Base-by-base conservation (phyloP, 257 asterid genomes). In the Ocimum tenuiflorum region DNA sequence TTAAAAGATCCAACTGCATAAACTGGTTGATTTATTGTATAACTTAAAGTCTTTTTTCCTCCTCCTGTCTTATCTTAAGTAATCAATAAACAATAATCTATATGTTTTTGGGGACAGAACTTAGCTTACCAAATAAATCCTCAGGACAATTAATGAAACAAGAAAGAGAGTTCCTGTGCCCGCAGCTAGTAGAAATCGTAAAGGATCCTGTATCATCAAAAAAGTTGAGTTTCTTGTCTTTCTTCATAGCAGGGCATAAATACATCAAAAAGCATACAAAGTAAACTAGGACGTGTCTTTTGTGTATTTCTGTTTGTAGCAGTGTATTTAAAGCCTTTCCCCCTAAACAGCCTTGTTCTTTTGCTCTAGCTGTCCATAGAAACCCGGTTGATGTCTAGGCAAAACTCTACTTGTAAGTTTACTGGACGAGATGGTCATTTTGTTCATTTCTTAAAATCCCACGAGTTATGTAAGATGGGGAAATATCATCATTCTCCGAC, bases 141-240 rank as follows among this genome's bases (percentile, higher is more conserved):
- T 86, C 69, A 91, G 79, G 71, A 91, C 87, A 41, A 88, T 86
- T 49, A 91, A 69, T 18, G 96, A 73, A 55, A 91, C 96, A 63
- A 91, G 80, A 68, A 91, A 85, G 29, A 87, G 88, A 54, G 98
- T 86, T 67, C 98, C 98, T 0, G 86, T 88, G 49, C 94, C 82
- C 9, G 95, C 90, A 36, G 98, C 86, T 15, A 91, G 85, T 24
- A 33, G 75, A 43, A 91, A 91, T 19, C 81, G 84, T 20, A 88
- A 65, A 61, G 97, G 94, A 64, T 91, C 98, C 96, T 91, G 88
- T 73, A 69, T 12, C 52, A 51, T 77, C 67, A 22, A 65, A 43
- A 39, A 65, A 15, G 22, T 24, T 54, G 35, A 49, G 70, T 50
- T 58, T 58, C 38, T 38, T 24, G 47, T 49, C 23, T 36, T 59